Base-by-base conservation (phyloP, 1,284 basidiomycete species). In the Cryptococcus wingfieldii region DNA sequence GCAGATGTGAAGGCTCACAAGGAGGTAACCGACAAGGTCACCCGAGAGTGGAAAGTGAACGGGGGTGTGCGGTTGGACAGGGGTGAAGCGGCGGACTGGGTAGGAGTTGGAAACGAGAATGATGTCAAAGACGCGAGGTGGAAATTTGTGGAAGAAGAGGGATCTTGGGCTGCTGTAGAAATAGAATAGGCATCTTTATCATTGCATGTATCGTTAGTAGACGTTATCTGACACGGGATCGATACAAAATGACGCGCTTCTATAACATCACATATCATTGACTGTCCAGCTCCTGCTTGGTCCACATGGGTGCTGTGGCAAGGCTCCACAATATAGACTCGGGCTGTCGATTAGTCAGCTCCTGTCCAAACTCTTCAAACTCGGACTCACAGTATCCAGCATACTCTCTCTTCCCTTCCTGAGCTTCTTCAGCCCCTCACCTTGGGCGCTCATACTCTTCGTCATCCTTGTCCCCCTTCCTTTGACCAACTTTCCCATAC, bases 1-100 rank as follows among this genome's bases (percentile, higher is more conserved):
- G 58, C 65, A 19, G 63, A 83, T 67, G 88, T 95, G 84, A 79
- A 83, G 7, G 86, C 88, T 67, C 82, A 84, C 13, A 83, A 85
- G 27, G 79, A 82, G 53, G 84, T 91, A 72, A 84, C 84, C n/a
- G 83, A 87, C 54, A 68, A 76, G 13, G 76, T 88, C 48, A 90
- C 87, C 47, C 47, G 38, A 28, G 50, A 49, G 34, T 76, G 72
- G 72, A 59, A 59, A 18, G 54, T 61, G 37, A 19, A 63, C 51
- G 68, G 68, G 1, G 71, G 73, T 2, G 55, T 64, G 13, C 68
- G 62, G 63, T 54, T 69, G 6, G 49, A 55, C 13, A 28, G 25
- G 16, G 59, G 60, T 7, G 53, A 50, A 10, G 47, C 34, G 14
- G 47, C 28, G 3, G 46, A 59, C 9, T 71, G 70, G 69, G 52